A percentile compares a stretch with the other conserved stretches of the same genome.
Conservation (phyloP, 805 yeast genomes). For the Sugiyamaella smithiae region DNA sequence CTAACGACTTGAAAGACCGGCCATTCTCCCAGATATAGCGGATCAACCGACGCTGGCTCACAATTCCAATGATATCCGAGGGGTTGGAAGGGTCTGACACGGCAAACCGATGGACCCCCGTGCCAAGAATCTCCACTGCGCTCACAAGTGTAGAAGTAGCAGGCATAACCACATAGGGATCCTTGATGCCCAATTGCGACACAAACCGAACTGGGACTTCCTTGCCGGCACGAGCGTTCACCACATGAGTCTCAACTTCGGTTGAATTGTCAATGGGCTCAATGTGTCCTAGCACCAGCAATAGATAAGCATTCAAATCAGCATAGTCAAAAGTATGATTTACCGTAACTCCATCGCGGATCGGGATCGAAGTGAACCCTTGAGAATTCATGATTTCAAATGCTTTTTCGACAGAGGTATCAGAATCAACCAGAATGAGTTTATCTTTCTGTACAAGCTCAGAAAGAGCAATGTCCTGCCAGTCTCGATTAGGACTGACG, state of each 20-base stretch:
- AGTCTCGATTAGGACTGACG: conserved; percentile 40
- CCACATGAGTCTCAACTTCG: conserved; percentile 38
- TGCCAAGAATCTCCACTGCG: conserved; percentile 85
- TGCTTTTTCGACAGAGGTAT: conserved; percentile 79
- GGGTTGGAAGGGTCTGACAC: conserved; percentile 53
- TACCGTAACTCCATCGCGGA: conserved; percentile 32
- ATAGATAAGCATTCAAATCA: conserved; percentile 81
- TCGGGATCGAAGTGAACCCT: conserved; percentile 84
- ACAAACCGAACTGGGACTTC: conserved; percentile 91
- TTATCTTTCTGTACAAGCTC: conserved; percentile 79
- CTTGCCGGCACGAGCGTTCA: conserved; percentile 77
- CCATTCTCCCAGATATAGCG: conserved; percentile 91
- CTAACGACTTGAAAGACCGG: conserved; percentile 77
- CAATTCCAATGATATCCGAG: conserved; percentile 68
- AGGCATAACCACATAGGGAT: conserved; percentile 77
- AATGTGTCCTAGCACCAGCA: conserved; percentile 77
- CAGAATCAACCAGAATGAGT: conserved; percentile 63
- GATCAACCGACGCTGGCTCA: conserved; percentile 86
- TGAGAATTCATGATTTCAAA: conserved; percentile 71
- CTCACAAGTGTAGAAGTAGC: conserved; percentile 58
- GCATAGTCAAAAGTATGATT: conserved; percentile 81
- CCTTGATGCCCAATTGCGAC: conserved; percentile 78
- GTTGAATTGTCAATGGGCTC: conserved; percentile 28
- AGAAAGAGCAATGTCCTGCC: conserved; percentile 68
- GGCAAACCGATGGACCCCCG: conserved; percentile 93